A percentile compares a stretch with the other conserved stretches of the same genome.
phyloP scores from a whole-genome alignment of 306 rosid species.

The Cyclanthera cordifolia region DNA sequence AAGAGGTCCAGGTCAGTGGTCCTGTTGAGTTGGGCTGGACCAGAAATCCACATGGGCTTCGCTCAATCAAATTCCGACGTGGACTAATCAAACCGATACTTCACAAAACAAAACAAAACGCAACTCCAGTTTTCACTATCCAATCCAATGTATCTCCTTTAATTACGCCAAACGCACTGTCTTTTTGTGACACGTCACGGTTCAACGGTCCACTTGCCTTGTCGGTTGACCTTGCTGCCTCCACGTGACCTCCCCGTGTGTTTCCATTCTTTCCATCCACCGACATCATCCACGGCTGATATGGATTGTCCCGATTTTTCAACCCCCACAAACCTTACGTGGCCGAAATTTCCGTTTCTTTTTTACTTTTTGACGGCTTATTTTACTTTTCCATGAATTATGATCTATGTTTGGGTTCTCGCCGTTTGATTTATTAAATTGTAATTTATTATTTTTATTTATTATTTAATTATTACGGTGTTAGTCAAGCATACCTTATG shows the following conservation, averaged over 20 bases:
- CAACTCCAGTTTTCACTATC: neutral
- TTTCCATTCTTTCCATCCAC: neutral
- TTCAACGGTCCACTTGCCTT: neutral
- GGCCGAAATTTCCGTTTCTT: neutral
- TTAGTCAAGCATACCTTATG: too few relatives aligned
- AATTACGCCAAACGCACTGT: neutral
- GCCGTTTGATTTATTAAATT: too few relatives aligned
- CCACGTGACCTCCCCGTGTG: neutral
- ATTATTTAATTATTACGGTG: too few relatives aligned
- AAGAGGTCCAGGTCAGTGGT: conserved; percentile 6
- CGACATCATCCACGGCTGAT: neutral
- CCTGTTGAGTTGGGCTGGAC: conserved; percentile 3
- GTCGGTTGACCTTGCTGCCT: neutral
- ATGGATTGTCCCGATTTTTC: neutral
- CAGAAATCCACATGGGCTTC: conserved; percentile 9
- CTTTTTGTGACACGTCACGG: neutral
- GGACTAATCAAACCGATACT: neutral
- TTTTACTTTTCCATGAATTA: too few relatives aligned
- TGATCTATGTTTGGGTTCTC: too few relatives aligned
- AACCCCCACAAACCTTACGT: neutral
- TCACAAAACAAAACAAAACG: neutral
- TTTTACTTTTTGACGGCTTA: too few relatives aligned
- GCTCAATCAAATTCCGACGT: neutral
- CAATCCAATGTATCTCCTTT: neutral
- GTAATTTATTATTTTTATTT: too few relatives aligned